phyloP scores from a whole-genome alignment of 305 asterid species.

The Solanum hybrid region DNA sequence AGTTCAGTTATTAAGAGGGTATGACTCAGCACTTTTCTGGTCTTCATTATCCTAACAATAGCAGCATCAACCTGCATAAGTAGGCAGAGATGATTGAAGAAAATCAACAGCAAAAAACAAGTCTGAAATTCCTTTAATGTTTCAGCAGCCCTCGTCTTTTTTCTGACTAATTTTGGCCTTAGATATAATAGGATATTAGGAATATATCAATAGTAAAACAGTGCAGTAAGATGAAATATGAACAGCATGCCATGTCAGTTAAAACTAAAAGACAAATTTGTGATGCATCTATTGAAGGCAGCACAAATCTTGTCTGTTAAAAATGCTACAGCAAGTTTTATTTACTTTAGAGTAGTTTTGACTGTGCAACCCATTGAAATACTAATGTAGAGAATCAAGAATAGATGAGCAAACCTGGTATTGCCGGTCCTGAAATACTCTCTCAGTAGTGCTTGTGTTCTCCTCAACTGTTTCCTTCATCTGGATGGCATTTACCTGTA shows the following conservation, averaged over 20 bases:
- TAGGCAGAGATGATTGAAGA: neutral
- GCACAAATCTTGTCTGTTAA: constrained; percentile 4
- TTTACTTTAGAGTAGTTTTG: neutral
- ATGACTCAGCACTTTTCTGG: constrained; percentile 92
- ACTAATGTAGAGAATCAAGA: neutral
- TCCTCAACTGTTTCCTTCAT: constrained; percentile 96
- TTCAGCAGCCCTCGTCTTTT: neutral
- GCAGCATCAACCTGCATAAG: constrained; percentile 90
- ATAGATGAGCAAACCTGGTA: constrained; percentile 53
- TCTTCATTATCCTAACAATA: constrained; percentile 96
- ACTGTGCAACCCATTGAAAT: neutral
- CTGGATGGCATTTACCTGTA: constrained; percentile 88
- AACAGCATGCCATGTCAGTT: neutral
- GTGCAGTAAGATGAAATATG: neutral
- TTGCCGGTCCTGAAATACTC: constrained; percentile 96
- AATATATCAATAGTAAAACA: neutral
- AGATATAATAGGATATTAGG: neutral
- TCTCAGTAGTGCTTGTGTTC: constrained; percentile 89
- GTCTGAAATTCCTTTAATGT: neutral
- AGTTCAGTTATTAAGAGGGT: constrained; percentile 92
- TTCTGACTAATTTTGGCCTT: neutral
- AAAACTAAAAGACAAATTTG: neutral
- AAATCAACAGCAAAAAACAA: neutral
- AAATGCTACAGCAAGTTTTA: neutral
- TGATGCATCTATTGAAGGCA: neutral